Percentiles rank a stretch among this genome's conserved stretches.
Conservation (phyloP, 129 eudicot genomes). For the Saposhnikovia divaricata region DNA sequence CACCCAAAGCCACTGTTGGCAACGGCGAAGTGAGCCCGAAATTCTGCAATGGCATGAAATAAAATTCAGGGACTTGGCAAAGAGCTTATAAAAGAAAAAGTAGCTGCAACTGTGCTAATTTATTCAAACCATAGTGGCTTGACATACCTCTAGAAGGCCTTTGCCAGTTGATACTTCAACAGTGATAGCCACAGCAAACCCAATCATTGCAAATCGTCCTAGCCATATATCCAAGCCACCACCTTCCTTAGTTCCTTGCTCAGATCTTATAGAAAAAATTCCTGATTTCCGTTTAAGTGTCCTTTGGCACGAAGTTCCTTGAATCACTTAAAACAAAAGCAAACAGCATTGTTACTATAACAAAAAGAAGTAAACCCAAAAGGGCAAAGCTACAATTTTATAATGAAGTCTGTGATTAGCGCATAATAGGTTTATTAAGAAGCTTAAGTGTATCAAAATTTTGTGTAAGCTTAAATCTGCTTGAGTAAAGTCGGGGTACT, state of each 20-base stretch:
- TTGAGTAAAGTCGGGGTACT: background rate
- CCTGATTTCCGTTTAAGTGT: conserved; percentile 26
- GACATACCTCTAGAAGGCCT: conserved; percentile 89
- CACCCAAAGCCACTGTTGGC: conserved; percentile 92
- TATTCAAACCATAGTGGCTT: background rate
- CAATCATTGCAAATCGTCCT: conserved; percentile 80
- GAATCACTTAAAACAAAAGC: conserved; percentile 34
- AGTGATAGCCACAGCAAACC: conserved; percentile 72
- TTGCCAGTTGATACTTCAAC: conserved; percentile 88
- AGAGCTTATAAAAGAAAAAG: background rate
- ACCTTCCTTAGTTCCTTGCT: conserved; percentile 64
- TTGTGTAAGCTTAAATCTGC: background rate
- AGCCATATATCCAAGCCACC: conserved; percentile 85
- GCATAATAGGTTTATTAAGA: background rate
- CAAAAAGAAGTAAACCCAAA: background rate
- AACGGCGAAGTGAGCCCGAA: conserved; percentile 78
- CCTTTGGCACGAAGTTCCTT: conserved; percentile 23
- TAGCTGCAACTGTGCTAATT: background rate
- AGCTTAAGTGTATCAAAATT: background rate
- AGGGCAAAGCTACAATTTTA: background rate
- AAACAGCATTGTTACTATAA: background rate
- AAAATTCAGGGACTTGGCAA: background rate
- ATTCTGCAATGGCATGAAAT: conserved; percentile 39
- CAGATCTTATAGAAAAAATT: conserved; percentile 54
- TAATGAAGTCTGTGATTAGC: background rate